Conservation (phyloP, 2,329 filamentous ascomycete genomes). For the Leptoxyphium fumago region DNA sequence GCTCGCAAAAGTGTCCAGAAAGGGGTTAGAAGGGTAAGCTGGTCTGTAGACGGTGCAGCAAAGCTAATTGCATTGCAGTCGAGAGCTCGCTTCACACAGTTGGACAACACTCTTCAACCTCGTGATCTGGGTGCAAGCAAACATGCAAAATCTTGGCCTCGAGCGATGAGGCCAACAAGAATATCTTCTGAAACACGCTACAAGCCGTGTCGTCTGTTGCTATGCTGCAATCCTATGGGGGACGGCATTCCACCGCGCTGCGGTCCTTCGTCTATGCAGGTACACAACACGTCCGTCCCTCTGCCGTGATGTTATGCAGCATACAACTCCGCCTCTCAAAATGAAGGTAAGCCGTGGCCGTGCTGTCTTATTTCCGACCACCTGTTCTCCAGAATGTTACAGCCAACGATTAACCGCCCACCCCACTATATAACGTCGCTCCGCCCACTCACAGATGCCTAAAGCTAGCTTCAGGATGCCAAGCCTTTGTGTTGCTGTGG, state of each 20-base stretch:
- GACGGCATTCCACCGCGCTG: background rate
- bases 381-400: background rate
- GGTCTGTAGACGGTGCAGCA: too few relatives aligned
- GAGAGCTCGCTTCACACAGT: too few relatives aligned
- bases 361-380: background rate
- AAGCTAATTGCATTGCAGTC: too few relatives aligned
- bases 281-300: background rate
- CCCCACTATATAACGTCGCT: background rate
- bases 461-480: too few relatives aligned
- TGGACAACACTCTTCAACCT: too few relatives aligned
- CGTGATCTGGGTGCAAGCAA: too few relatives aligned
- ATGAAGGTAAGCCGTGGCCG: background rate
- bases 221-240: background rate
- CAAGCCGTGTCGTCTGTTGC: background rate
- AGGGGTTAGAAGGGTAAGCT: too few relatives aligned
- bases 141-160: too few relatives aligned
- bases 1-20: too few relatives aligned
- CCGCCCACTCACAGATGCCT: too few relatives aligned
- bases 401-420: background rate
- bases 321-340: background rate
- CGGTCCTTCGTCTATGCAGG: background rate
- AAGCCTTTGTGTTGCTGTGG: too few relatives aligned
- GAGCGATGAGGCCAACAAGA: background rate
- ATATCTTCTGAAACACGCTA: background rate
- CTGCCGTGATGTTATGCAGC: background rate